These are phyloP conservation scores for Rhizomucor pusillus DNA, from an alignment of 371 early-diverging fungal genomes.

Conservation along the genomic window DNA sequence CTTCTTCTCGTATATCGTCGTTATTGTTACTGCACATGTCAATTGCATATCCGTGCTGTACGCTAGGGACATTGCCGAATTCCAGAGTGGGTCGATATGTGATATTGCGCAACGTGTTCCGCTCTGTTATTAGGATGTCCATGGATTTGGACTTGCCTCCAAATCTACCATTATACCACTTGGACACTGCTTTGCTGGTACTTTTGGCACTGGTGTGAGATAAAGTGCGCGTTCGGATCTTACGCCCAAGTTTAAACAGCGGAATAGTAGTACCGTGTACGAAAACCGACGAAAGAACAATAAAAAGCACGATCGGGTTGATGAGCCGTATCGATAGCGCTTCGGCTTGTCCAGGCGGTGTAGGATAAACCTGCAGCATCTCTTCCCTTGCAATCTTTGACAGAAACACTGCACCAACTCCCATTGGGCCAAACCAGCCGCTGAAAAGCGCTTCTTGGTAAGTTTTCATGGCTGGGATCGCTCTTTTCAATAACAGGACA, in stretches of 20 bases:
- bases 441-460: slow-evolving; percentile 85
- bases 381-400: slow-evolving; percentile 61
- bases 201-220: slow-evolving; percentile 29
- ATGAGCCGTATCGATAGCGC: slow-evolving; percentile 36
- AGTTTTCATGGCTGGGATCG: slow-evolving; percentile 72
- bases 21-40: slow-evolving; percentile 1
- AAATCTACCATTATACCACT: slow-evolving; percentile 17
- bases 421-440: slow-evolving; percentile 98
- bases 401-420: slow-evolving; percentile 81
- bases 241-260: slow-evolving; percentile 58
- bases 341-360: slow-evolving; percentile 18
- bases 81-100: slow-evolving; percentile 20
- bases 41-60: slow-evolving; percentile 8
- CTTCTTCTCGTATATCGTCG: no score
- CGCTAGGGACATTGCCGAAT: neutral
- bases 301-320: slow-evolving; percentile 66
- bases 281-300: slow-evolving; percentile 79
- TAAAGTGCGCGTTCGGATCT: slow-evolving; percentile 37
- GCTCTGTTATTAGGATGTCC: slow-evolving; percentile 20
- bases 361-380: slow-evolving; percentile 30
- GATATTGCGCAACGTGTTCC: slow-evolving; percentile 31
- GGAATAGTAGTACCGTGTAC: slow-evolving; percentile 85
- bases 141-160: slow-evolving; percentile 15
- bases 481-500: slow-evolving; percentile 61
- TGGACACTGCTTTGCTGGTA: slow-evolving; percentile 24